Conservation (phyloP, 768 basidiomycete genomes). For the Auricularia auricula-judae region DNA sequence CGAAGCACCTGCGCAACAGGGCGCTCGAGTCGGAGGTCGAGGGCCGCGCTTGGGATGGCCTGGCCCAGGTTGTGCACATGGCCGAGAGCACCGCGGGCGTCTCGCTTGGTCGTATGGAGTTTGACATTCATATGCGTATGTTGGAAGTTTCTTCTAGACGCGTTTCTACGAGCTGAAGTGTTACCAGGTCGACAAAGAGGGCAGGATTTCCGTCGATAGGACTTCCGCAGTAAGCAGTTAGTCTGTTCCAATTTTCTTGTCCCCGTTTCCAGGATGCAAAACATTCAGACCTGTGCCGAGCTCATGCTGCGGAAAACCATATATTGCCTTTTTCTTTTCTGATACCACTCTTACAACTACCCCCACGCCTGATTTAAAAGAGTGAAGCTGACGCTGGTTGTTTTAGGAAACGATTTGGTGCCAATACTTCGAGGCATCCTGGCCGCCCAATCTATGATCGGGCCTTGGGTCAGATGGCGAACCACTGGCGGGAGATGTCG, state of each 20-base stretch:
- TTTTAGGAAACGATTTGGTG: too few species aligned
- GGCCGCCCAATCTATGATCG: not conserved
- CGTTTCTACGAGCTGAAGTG: not conserved
- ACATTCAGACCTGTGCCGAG: too few species aligned
- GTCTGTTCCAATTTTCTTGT: too few species aligned
- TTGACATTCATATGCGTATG: not conserved
- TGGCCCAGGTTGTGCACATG: not conserved
- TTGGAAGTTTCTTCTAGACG: not conserved
- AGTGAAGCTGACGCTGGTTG: too few species aligned
- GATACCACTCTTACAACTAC: too few species aligned
- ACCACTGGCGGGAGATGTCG: constrained; percentile 23
- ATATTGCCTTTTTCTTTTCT: too few species aligned
- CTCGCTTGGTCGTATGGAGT: not conserved
- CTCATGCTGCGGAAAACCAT: too few species aligned
- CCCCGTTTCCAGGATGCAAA: too few species aligned
- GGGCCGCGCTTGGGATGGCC: not conserved
- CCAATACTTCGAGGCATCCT: not conserved
- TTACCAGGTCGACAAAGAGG: not conserved
- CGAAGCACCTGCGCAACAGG: not conserved
- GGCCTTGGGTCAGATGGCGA: constrained; percentile 10
- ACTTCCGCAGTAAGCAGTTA: too few species aligned
- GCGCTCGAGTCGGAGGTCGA: not conserved
- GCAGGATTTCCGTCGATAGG: not conserved
- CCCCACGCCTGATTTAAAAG: too few species aligned
- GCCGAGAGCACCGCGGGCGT: not conserved